Evolutionary conservation across 2,329 filamentous ascomycete species (phyloP), one percentile per base, ranked within the genome.

Genomic region (Zymoseptoria crescenta): DNA sequence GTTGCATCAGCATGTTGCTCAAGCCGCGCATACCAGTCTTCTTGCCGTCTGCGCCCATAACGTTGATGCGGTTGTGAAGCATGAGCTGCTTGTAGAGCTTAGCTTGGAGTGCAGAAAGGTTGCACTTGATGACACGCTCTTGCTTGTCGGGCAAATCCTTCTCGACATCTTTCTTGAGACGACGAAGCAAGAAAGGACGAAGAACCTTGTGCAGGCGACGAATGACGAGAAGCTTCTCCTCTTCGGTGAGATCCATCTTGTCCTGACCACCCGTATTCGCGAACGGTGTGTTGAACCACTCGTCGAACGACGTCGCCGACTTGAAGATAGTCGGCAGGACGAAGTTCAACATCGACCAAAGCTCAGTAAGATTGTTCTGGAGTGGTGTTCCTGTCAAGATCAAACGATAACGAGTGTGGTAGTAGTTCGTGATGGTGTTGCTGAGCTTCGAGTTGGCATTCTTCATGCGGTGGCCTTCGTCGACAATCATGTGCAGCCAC

Each of bases 221-320:
- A 82, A 99, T 99, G 70, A 99, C 91, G 59, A 99, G 88, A 75
- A 99, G 85, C 74, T 96, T 91, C 76, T 99, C 94, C 94, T 99
- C 94, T 94, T 99, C 94, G 10, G 89, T 96, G 63, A 99, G 81
- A 72, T 97, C 93, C 89, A 99, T 99, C 80, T 94, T 96, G 76
- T 99, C 94, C 76, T 97, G 93, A 49, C 91, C 87, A 75, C 94
- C 94, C 4, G 94, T 99, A 73, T 99, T 99, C 67, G 94, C 94
- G 74, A 99, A 99, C 0, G 94, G 94, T 27, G 94, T 99, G 73
- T 97, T 99, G 85, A 99, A 99, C 94, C 94, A 99, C 74, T 99
- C 94, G 74, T 99, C 94, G 71, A 99, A 99, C 1, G 93, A 97
- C 73, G 94, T 96, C 63, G 93, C 91, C 1, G 94, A 97, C 74